phyloP scores from a whole-genome alignment of 2,329 filamentous ascomycete species.

The Aspergillus versicolor region DNA sequence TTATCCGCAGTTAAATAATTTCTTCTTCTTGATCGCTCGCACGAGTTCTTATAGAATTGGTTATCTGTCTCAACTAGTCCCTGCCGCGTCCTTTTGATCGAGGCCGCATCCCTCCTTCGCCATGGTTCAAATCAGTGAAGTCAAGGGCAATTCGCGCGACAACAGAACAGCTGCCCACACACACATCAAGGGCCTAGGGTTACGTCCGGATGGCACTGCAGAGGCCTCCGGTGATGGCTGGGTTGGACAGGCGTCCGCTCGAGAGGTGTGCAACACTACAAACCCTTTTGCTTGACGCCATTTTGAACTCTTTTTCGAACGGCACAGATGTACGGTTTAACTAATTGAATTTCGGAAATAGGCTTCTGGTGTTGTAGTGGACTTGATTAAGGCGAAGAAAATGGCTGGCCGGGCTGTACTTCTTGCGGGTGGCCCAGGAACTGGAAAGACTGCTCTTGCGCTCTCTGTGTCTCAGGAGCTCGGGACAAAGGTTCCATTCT shows the following conservation, averaged over 20 bases:
- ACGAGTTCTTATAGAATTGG: neutral
- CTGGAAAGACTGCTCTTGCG: conserved; percentile 94
- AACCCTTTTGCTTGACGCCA: neutral
- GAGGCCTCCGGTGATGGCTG: conserved; percentile 80
- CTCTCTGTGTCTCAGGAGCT: conserved; percentile 95
- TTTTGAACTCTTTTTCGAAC: neutral
- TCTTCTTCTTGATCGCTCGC: conserved; percentile 8
- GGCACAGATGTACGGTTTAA: neutral
- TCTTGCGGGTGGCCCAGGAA: conserved; percentile 90
- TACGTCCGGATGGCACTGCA: conserved; percentile 81
- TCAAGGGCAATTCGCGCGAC: conserved; percentile 91
- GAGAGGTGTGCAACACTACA: conserved; percentile 65
- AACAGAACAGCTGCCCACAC: conserved; percentile 96
- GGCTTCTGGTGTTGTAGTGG: conserved; percentile 94
- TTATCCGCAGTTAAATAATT: neutral
- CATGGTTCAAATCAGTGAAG: conserved; percentile 91
- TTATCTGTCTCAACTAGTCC: neutral
- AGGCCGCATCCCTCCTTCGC: conserved; percentile 28
- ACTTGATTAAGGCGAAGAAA: conserved; percentile 92
- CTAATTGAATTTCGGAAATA: conserved; percentile 36
- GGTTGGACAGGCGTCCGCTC: conserved; percentile 80
- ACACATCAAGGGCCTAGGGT: conserved; percentile 92
- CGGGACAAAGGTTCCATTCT: conserved; percentile 97
- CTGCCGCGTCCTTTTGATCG: conserved; percentile 20
- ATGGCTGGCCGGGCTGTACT: conserved; percentile 95